Evolutionary conservation across 2,329 filamentous ascomycete genomes (phyloP).

Genomic region (Aureobasidium sp.): DNA sequence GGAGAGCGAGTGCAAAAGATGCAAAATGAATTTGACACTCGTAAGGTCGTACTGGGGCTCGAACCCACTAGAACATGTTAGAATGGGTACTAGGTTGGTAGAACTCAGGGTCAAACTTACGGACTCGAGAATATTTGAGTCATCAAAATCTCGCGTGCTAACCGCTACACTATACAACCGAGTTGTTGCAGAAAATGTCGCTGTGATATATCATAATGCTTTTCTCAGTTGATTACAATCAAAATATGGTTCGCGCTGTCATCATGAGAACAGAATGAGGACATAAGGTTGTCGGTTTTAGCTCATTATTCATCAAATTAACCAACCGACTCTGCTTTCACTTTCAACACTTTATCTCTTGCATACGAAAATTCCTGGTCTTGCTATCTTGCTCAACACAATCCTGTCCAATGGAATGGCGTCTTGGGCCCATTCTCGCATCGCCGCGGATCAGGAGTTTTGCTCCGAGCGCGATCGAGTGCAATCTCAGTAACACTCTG

Average conservation of each 20-base stretch:
- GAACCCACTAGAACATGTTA: not conserved
- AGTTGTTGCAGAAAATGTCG: not conserved
- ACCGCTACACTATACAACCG: slow-evolving; percentile 17
- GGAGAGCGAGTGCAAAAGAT: not conserved
- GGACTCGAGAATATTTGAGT: slow-evolving; percentile 2
- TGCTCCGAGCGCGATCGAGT: not conserved
- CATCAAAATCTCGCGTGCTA: slow-evolving; percentile 20
- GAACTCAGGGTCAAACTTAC: not conserved
- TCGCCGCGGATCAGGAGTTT: not conserved
- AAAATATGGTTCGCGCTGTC: not conserved
- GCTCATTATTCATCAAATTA: not conserved
- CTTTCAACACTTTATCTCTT: not conserved
- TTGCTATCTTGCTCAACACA: not conserved
- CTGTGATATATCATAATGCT: not conserved
- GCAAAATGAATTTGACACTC: not conserved
- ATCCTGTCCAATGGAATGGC: not conserved
- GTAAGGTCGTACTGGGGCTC: slow-evolving; percentile 11
- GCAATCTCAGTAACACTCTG: not conserved
- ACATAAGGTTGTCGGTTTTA: not conserved
- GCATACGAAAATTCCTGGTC: not conserved
- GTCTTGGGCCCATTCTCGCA: not conserved
- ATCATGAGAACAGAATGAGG: not conserved
- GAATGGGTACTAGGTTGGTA: not conserved
- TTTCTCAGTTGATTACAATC: too few species aligned
- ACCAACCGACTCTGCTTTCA: not conserved